Evolutionary conservation across 169 alveolate genomes (phyloP).

Genomic region (Eimeria acervulina): DNA sequence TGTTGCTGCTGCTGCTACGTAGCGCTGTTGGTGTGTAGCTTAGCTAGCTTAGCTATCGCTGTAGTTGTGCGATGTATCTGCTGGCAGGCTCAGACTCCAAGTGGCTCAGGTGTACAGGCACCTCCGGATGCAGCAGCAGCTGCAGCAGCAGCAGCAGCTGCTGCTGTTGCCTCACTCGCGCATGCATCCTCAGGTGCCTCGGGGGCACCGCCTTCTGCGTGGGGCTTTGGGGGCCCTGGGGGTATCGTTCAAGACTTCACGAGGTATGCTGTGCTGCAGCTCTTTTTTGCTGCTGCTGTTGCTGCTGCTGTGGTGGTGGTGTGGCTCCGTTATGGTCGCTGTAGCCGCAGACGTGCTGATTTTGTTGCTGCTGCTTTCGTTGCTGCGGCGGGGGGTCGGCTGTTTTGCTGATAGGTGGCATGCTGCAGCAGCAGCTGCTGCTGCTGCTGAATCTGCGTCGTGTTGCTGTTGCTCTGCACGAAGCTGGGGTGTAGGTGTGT

Average conservation of each 20-base stretch:
- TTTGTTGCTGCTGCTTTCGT: conserved; percentile 9
- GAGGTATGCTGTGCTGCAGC: conserved; percentile 17
- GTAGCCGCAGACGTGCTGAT: neutral
- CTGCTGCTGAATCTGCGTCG: neutral
- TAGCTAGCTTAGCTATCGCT: neutral
- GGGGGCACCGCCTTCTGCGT: neutral
- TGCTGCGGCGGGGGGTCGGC: neutral
- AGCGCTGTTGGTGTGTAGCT: no score
- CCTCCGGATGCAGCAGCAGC: neutral
- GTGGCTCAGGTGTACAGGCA: conserved; percentile 13
- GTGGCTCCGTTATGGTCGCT: neutral
- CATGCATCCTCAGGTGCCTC: neutral
- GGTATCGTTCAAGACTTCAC: conserved; percentile 22
- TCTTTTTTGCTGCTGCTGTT: neutral
- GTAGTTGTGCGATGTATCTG: neutral
- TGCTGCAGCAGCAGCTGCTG: neutral
- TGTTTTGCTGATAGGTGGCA: neutral
- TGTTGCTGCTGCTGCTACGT: neutral
- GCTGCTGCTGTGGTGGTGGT: neutral
- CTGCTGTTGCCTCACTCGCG: conserved; percentile 4
- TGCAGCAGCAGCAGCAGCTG: conserved; percentile 55
- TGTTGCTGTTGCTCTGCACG: neutral
- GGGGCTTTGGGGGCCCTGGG: conserved; percentile 13
- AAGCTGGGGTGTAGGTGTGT: neutral
- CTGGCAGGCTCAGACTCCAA: conserved; percentile 1